A percentile compares a stretch with the other conserved stretches of the same genome.
Conservation (phyloP, 2,329 filamentous ascomycete species). For the Davidsoniella eucalypti region DNA sequence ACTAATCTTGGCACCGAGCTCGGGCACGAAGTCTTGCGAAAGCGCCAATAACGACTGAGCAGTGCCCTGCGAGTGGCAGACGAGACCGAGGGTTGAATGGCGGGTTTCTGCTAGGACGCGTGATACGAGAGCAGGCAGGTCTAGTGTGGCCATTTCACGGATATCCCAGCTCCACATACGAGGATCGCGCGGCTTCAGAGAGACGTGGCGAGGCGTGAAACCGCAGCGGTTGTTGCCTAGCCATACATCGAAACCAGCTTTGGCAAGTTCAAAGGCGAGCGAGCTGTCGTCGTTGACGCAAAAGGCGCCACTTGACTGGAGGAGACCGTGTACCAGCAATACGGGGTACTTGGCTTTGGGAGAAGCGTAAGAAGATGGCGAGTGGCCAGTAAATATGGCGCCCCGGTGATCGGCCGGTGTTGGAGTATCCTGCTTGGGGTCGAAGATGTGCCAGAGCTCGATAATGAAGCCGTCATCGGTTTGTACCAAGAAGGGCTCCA, state of each 20-base stretch:
- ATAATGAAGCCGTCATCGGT: constrained; percentile 92
- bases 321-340: constrained; percentile 69
- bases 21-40: constrained; percentile 76
- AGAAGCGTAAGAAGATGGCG: not conserved
- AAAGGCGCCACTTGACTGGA: constrained; percentile 78
- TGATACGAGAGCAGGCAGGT: constrained; percentile 65
- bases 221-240: constrained; percentile 87
- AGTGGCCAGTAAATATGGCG: not conserved
- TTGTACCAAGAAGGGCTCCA: constrained; percentile 68
- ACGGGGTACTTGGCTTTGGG: constrained; percentile 51
- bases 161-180: constrained; percentile 98
- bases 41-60: constrained; percentile 77
- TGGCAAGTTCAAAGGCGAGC: constrained; percentile 81
- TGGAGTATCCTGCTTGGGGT: constrained; percentile 51
- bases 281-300: constrained; percentile 82
- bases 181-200: constrained; percentile 58
- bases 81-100: constrained; percentile 43
- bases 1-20: constrained; percentile 64
- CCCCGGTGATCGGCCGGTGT: not conserved
- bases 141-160: constrained; percentile 79
- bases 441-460: constrained; percentile 75
- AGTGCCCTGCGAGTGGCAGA: constrained; percentile 83
- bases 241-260: constrained; percentile 89
- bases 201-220: constrained; percentile 58
- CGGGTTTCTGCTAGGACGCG: constrained; percentile 62